phyloP scores from a whole-genome alignment of 768 basidiomycete genomes.

The Phlebiopsis gigantea region DNA sequence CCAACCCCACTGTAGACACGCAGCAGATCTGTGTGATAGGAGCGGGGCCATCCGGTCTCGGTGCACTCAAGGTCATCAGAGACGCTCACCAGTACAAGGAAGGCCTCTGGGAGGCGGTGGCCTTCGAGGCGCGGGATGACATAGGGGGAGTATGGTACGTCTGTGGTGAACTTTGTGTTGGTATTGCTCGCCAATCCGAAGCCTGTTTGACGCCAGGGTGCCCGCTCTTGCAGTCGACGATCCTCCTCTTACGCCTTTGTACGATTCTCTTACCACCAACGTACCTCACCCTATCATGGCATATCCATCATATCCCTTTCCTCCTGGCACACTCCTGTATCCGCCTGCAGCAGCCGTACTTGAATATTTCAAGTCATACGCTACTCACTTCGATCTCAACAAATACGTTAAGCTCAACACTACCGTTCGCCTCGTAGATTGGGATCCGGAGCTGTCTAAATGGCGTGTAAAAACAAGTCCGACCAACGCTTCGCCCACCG shows the following conservation, averaged over 20 bases:
- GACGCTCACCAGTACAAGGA: conserved; percentile 52
- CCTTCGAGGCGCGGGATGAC: conserved; percentile 58
- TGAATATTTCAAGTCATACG: conserved; percentile 65
- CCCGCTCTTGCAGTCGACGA: conserved; percentile 46
- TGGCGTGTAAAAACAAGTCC: conserved; percentile 42
- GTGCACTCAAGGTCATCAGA: conserved; percentile 57
- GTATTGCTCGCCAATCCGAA: no score
- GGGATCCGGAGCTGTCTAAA: conserved; percentile 26
- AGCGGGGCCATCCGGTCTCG: conserved; percentile 69
- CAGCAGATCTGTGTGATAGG: conserved; percentile 66
- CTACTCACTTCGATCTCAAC: conserved; percentile 52
- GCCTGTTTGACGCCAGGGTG: conserved; percentile 37
- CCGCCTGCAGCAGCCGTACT: conserved; percentile 58
- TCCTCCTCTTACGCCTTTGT: conserved; percentile 63
- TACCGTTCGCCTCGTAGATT: conserved; percentile 42
- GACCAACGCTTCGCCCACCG: neutral
- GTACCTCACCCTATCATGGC: conserved; percentile 77
- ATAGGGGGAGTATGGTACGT: conserved; percentile 75
- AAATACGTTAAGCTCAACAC: conserved; percentile 62
- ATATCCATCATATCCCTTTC: conserved; percentile 58
- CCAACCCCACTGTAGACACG: neutral
- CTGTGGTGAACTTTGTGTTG: neutral
- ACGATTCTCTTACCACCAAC: conserved; percentile 80
- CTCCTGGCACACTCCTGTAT: conserved; percentile 66
- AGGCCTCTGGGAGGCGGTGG: conserved; percentile 55